phyloP scores from a whole-genome alignment of 2,329 filamentous ascomycete species.

The Samsoniella hepiali region DNA sequence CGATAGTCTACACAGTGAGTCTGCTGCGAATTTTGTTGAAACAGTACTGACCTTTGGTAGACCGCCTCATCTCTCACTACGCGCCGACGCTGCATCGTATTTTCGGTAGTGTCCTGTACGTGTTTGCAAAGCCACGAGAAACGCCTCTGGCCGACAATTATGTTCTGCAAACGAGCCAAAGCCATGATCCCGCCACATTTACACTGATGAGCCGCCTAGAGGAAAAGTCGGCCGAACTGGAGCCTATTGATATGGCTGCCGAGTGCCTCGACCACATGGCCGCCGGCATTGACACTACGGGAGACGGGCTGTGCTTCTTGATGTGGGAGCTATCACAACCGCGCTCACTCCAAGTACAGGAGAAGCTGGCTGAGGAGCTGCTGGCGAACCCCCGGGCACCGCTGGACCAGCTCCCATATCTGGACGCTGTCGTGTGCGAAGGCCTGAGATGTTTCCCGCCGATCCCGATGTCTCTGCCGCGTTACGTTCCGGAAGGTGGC shows the following conservation, averaged over 20 bases:
- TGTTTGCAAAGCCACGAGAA: conserved; percentile 52
- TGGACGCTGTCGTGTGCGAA: conserved; percentile 63
- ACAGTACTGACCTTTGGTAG: conserved; percentile 34
- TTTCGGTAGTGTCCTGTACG: conserved; percentile 43
- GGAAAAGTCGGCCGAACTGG: conserved; percentile 46
- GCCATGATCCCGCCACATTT: conserved; percentile 47
- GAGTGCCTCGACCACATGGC: conserved; percentile 71
- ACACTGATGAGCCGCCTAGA: conserved; percentile 59
- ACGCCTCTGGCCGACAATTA: conserved; percentile 58
- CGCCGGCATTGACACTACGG: conserved; percentile 69
- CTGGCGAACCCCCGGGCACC: conserved; percentile 34
- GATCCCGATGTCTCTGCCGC: conserved; percentile 65
- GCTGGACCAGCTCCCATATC: conserved; percentile 52
- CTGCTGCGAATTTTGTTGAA: neutral
- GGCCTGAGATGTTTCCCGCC: conserved; percentile 60
- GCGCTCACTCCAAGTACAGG: conserved; percentile 49
- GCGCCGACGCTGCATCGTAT: conserved; percentile 49
- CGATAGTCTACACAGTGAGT: conserved; percentile 62
- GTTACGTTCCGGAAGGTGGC: conserved; percentile 54
- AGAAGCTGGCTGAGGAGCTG: conserved; percentile 52
- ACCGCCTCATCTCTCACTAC: conserved; percentile 59
- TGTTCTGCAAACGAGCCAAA: conserved; percentile 50
- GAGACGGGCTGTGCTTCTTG: conserved; percentile 65
- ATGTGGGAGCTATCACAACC: conserved; percentile 69
- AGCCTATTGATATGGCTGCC: conserved; percentile 56